Base-by-base conservation (phyloP, 768 basidiomycete genomes). In the Tulasnella sp. region DNA sequence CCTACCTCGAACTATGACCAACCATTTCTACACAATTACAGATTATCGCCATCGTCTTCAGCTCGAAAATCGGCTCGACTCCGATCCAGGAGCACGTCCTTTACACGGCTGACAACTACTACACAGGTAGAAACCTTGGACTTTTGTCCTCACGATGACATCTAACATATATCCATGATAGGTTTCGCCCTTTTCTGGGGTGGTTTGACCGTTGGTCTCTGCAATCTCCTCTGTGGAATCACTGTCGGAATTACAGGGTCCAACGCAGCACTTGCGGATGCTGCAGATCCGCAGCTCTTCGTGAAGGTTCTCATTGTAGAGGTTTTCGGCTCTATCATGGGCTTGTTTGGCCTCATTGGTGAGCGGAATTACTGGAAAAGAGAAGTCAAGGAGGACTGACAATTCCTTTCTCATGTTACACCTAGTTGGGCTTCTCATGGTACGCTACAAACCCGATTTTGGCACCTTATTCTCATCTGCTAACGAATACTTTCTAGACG, bases 11-110 rank as follows among this genome's bases (percentile, higher is more conserved):
- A 42, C 78, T 19, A 71, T 21, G 68, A 39, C 14, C 3, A 62
- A 16, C 44, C 38, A 18, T 7, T 78, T 80, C 52, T 74, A 0
- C 10, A 31, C 46, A 80, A n/a, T n/a, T 4, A 4, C 73, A 95
- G 94, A 98, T 98, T 83, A 97, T 97, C 83, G 94, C 96, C 38
- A 99, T 99, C 82, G 95, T 99, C 62, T 99, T 96, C 86, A 95
- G 95, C 6, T 88, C 94, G 18, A 98, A 94, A 85, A 87, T 98
- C 56, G 82, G 81, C 39, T 85, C 85, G 21, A 82, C 82, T 6
- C 76, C 76, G 10, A 88, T 96, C 3, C 87, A 90, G 8, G 92
- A 92, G 40, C 83, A 87, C n/a, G 85, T 88, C 7, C 88, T 97
- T 34, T 97, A 96, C 87, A 96, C 95, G 0, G 88, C 88, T 16